phyloP scores from a whole-genome alignment of 208 protist genomes.

The Leishmania braziliensis region DNA sequence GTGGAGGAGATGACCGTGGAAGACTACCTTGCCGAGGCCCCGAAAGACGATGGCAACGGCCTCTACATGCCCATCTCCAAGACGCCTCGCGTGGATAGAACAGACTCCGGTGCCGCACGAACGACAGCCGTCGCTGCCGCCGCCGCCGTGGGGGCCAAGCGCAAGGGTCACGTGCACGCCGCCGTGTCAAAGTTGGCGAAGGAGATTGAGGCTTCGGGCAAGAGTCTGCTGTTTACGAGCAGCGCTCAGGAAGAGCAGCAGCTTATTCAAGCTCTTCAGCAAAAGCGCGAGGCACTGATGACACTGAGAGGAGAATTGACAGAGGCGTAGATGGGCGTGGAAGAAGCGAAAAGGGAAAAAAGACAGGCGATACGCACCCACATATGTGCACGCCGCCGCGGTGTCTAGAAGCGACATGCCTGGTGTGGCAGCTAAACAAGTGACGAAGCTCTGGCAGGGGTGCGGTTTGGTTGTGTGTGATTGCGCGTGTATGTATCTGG shows the following conservation, averaged over 20 bases:
- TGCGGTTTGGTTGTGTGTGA: neutral
- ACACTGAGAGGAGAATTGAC: constrained; percentile 17
- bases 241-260: constrained; percentile 23
- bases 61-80: constrained; percentile 31
- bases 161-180: constrained; percentile 23
- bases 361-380: neutral
- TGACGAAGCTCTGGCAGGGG: neutral
- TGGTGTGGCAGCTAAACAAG: neutral
- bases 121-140: constrained; percentile 3
- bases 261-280: constrained; percentile 27
- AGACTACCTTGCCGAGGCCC: constrained; percentile 19
- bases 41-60: constrained; percentile 46
- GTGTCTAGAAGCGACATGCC: neutral
- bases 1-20: constrained; percentile 75
- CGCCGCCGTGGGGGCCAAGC: constrained; percentile 18
- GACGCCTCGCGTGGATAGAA: constrained; percentile 30
- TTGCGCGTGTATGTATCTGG: neutral
- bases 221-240: constrained; percentile 12
- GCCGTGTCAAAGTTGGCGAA: constrained; percentile 28
- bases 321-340: constrained; percentile 5
- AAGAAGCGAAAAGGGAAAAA: neutral
- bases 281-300: constrained; percentile 28
- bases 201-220: constrained; percentile 25
- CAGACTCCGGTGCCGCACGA: neutral
- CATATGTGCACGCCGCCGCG: neutral